Conservation (phyloP, 768 basidiomycete species). For the Galerina sulciceps region DNA sequence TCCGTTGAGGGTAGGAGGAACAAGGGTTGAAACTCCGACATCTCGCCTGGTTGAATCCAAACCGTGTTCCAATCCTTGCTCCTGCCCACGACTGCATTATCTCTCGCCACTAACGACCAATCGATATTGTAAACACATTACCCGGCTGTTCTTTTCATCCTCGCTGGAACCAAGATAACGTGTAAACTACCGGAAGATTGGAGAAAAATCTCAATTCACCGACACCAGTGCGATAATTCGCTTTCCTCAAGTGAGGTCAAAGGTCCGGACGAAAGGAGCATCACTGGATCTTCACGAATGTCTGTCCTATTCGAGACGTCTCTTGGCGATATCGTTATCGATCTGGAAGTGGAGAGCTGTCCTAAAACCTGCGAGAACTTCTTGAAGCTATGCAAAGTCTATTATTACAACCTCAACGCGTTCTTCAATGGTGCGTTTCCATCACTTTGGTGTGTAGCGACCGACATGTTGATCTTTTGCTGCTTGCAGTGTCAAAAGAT, state of each 20-base stretch:
- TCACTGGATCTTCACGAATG: slow-evolving; percentile 48
- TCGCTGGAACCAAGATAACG: too few species aligned
- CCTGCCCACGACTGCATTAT: too few species aligned
- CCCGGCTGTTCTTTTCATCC: too few species aligned
- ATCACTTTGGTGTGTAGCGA: background rate
- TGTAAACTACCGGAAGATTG: too few species aligned
- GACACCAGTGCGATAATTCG: too few species aligned
- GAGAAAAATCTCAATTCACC: too few species aligned
- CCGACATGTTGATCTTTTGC: background rate
- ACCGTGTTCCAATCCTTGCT: too few species aligned
- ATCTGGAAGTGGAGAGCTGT: slow-evolving; percentile 89
- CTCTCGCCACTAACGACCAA: too few species aligned
- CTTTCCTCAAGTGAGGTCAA: too few species aligned
- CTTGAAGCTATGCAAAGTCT: slow-evolving; percentile 95
- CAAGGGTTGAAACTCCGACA: background rate
- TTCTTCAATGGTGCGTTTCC: slow-evolving; percentile 91
- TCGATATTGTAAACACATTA: too few species aligned
- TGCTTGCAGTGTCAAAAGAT: slow-evolving; percentile 83
- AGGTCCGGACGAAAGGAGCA: too few species aligned
- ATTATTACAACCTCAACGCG: slow-evolving; percentile 95
- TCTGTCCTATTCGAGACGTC: slow-evolving; percentile 98
- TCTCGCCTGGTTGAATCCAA: too few species aligned
- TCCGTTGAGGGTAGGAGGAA: background rate
- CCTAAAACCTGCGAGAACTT: slow-evolving; percentile 95
- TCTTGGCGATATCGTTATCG: slow-evolving; percentile 94